Percentiles rank a stretch among this genome's conserved stretches.
These are phyloP conservation scores for Dactylorhiza incarnata DNA, from an alignment of 106 monocot genomes.

Conservation along the genomic window DNA sequence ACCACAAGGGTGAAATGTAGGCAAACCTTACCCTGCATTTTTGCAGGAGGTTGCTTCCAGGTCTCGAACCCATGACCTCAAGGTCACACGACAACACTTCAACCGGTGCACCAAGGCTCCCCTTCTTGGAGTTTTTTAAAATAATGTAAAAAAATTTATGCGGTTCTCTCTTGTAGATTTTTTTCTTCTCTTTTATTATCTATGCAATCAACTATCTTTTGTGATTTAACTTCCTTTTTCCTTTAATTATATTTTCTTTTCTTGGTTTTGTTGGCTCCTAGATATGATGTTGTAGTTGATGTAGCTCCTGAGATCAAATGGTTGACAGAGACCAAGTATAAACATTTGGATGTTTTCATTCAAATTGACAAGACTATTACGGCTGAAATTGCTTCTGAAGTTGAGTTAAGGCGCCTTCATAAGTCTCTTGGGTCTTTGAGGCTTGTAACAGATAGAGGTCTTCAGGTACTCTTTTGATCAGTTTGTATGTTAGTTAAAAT, in stretches of 20 bases:
- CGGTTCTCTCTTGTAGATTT: too few relatives aligned
- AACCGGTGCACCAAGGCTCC: too few relatives aligned
- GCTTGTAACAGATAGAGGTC: conserved; percentile 87
- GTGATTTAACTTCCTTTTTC: not conserved
- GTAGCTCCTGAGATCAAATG: conserved; percentile 80
- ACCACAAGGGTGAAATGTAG: too few relatives aligned
- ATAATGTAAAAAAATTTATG: too few relatives aligned
- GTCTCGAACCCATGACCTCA: too few relatives aligned
- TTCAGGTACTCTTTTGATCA: conserved; percentile 46
- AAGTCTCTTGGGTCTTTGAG: conserved; percentile 68
- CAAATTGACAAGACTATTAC: conserved; percentile 75
- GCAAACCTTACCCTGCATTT: too few relatives aligned
- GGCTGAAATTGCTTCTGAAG: conserved; percentile 74
- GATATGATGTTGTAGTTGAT: conserved; percentile 81
- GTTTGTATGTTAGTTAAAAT: not conserved
- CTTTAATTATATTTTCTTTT: not conserved
- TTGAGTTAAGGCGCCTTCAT: conserved; percentile 65
- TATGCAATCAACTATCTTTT: not conserved
- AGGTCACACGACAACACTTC: too few relatives aligned
- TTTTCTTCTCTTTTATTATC: not conserved
- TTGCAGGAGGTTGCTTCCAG: too few relatives aligned
- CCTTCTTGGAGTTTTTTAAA: too few relatives aligned
- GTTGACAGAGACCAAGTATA: conserved; percentile 62
- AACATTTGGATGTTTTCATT: conserved; percentile 72
- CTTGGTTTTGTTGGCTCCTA: conserved; percentile 20